Base-by-base conservation (phyloP, 2,329 filamentous ascomycete genomes). In the Fusarium dlaminii region DNA sequence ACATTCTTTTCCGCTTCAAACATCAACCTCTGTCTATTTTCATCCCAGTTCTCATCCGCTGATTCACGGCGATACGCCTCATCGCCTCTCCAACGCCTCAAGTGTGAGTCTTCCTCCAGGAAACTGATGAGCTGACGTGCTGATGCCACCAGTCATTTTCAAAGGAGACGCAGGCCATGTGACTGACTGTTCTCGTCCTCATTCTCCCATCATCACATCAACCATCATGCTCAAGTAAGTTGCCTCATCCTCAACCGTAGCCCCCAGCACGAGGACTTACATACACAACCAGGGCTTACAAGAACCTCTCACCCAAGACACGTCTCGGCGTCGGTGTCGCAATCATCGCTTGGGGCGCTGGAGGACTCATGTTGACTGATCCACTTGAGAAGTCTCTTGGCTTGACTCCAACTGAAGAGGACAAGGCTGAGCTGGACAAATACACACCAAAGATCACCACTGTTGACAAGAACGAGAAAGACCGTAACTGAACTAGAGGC, bases 281-380 rank as follows among this genome's bases (percentile, higher is more conserved):
- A 60, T 39, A 13, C 13, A 5, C 37, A 62, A 57, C 17, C 58
- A 93, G 91, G 78, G 86, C 90, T 59, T 97, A 95, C 85, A 91
- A 88, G 79, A 90, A 89, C 77, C 90, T 97, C 61, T 85, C 91
- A 8, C 89, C 92, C 24, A 91, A 89, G 75, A 92, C 93, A 30
- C 92, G 93, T 64, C 83, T 94, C 46, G 83, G 91, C 54, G 87
- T 97, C 72, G 95, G 95, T 75, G 81, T 90, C 55, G 92, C 91
- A 76, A 83, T 97, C 74, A 90, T 98, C 79, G 89, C 89, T 39
- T 98, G 94, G 90, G 94, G 94, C 20, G 84, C 86, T 45, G 84
- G 90, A 45, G 95, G 94, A 22, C 87, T 96, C n/a, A 91, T 92
- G 79, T 79, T 93, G 24, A 90, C 92, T 10, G 93, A 96, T 79